Evolutionary conservation across 345 rosid species (phyloP).

Genomic region (Gossypium bickii): DNA sequence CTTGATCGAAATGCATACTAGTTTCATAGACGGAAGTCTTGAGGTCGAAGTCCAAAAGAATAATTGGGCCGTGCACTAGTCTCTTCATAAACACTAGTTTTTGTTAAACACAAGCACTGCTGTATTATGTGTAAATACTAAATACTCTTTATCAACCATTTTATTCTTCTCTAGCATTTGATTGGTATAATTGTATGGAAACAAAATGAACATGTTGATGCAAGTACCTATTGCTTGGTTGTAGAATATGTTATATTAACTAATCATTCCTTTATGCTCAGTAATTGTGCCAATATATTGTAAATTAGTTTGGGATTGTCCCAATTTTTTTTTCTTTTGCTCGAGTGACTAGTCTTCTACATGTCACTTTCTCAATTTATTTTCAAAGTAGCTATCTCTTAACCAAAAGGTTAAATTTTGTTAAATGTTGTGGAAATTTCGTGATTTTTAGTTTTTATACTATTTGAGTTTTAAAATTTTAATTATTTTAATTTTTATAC

Average conservation of each 20-base stretch:
- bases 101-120: neutral
- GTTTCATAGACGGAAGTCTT: neutral
- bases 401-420: no score
- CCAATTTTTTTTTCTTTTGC: neutral
- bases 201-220: neutral
- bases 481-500: no score
- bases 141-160: neutral
- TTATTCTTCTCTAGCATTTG: neutral
- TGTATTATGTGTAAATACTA: neutral
- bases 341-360: no score
- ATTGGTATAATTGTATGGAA: neutral
- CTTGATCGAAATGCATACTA: neutral
- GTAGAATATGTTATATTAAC: neutral
- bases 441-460: no score
- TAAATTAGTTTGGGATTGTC: neutral
- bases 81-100: neutral
- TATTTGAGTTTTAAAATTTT: no score
- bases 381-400: no score
- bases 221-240: neutral
- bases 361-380: no score
- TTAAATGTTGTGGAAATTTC: no score
- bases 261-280: neutral
- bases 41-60: neutral
- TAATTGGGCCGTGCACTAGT: neutral
- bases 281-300: neutral